Evolutionary conservation across 2,329 filamentous ascomycete species (phyloP), one percentile per base, ranked within the genome.

Genomic region (Grosmannia penicillata): DNA sequence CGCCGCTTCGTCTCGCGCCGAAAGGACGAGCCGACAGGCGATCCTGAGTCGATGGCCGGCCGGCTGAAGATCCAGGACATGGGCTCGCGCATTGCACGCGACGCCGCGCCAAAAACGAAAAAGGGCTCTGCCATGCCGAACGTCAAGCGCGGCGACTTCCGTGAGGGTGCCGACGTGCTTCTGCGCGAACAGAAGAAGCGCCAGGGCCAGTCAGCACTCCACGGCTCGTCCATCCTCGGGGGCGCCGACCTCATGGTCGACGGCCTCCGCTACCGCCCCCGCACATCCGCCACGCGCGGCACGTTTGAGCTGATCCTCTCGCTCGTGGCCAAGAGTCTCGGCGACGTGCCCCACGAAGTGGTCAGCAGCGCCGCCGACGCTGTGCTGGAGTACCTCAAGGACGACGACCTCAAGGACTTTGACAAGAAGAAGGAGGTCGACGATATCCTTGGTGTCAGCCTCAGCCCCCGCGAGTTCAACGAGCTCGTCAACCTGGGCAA

Each of bases 341-440:
- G 93, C 41, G 91, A 98, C 57, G 89, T 96, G 13, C 79, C 89
- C 1, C 82, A 93, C 46, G 84, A 93, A 53, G 79, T 93, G 38
- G 85, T 93, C 32, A 75, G 85, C 49, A 98, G 91, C 58, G 93
- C 91, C 14, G 89, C 91, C 13, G 91, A 98, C 56, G 86, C 83
- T 4, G 78, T 87, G 3, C 58, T 98, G 38, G 91, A 98, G 55
- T 85, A 81, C 45, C 65, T 98, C 32, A 98, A 98, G 59, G 87
- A 96, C 49, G 87, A 95, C 45, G 82, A 87, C 45, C 66, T 95
- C 63, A 96, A 96, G 58, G 91, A 98, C 55, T 83, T 93, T 43
- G 91, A 98, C 56, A 95, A 93, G 67, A 98, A 98, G 66, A 94
- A 87, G 61, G 86, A 95, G 56, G 76, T 96, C 31, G 91, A 98